Evolutionary conservation across 805 yeast genomes (phyloP).

Genomic region (Yarrowia phangngaensis): DNA sequence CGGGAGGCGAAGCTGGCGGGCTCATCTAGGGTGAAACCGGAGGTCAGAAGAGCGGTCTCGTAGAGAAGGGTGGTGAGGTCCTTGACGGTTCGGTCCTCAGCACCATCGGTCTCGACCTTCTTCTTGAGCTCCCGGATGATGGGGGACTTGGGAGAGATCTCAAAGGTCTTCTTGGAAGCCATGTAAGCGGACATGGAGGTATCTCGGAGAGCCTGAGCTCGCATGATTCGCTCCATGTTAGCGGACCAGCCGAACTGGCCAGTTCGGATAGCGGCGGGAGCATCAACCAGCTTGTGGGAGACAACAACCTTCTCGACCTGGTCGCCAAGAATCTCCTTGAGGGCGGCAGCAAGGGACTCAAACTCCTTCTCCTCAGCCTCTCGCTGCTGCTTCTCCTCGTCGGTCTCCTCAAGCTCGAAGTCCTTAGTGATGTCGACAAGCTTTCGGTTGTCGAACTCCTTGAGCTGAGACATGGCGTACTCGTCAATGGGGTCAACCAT

Average conservation of each 20-base stretch:
- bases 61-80: conserved; percentile 92
- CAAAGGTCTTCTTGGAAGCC: conserved; percentile 99
- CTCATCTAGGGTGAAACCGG: conserved; percentile 98
- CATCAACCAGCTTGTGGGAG: conserved; percentile 93
- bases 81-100: conserved; percentile 97
- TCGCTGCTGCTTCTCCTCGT: conserved; percentile 92
- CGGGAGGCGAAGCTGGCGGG: conserved; percentile 96
- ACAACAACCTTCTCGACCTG: conserved; percentile 99
- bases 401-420: conserved; percentile 92
- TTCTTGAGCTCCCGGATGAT: conserved; percentile 93
- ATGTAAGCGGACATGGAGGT: conserved; percentile 98
- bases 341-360: conserved; percentile 90
- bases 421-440: conserved; percentile 97
- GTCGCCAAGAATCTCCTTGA: conserved; percentile 96
- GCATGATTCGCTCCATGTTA: conserved; percentile 99
- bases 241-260: conserved; percentile 99
- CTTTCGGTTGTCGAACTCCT: conserved; percentile 99
- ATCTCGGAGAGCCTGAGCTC: conserved; percentile 99
- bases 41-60: conserved; percentile 97
- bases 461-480: conserved; percentile 98
- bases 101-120: conserved; percentile 96
- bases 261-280: conserved; percentile 99
- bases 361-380: conserved; percentile 89
- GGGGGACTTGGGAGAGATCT: conserved; percentile 94
- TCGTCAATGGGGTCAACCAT: conserved; percentile 99